phyloP scores from a whole-genome alignment of 768 basidiomycete genomes.

The Kwoniella europaea region DNA sequence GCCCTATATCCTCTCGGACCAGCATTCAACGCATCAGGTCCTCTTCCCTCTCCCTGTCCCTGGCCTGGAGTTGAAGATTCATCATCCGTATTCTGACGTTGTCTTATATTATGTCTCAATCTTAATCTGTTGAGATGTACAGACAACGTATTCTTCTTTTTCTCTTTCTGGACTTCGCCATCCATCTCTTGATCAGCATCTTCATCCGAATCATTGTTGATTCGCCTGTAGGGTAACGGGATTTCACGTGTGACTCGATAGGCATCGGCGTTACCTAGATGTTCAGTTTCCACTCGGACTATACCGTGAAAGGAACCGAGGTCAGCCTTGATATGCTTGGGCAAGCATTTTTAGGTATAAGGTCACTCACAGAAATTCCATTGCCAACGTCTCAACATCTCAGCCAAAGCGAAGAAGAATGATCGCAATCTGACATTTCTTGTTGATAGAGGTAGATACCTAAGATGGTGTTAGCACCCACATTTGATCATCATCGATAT shows the following conservation, averaged over 20 bases:
- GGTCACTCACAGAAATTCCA: slow-evolving; percentile 85
- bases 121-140: slow-evolving; percentile 29
- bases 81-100: not conserved
- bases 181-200: slow-evolving; percentile 47
- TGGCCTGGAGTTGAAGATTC: not conserved
- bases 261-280: slow-evolving; percentile 89
- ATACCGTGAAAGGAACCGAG: not conserved
- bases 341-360: not conserved
- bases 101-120: slow-evolving; percentile 16
- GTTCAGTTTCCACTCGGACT: slow-evolving; percentile 89
- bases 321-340: slow-evolving; percentile 22
- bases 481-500: no score
- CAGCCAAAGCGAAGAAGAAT: slow-evolving; percentile 73
- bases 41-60: slow-evolving; percentile 18
- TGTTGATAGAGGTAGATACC: slow-evolving; percentile 67
- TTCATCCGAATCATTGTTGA: slow-evolving; percentile 60
- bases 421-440: slow-evolving; percentile 65
- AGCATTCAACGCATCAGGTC: slow-evolving; percentile 44
- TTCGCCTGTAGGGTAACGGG: slow-evolving; percentile 75
- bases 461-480: no score
- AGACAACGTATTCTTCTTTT: slow-evolving; percentile 9
- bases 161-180: not conserved
- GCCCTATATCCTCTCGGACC: slow-evolving; percentile 43
- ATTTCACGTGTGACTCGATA: slow-evolving; percentile 82
- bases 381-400: slow-evolving; percentile 78